These are phyloP conservation scores for Suillus bovinus DNA, from an alignment of 768 basidiomycete genomes.

Conservation along the genomic window DNA sequence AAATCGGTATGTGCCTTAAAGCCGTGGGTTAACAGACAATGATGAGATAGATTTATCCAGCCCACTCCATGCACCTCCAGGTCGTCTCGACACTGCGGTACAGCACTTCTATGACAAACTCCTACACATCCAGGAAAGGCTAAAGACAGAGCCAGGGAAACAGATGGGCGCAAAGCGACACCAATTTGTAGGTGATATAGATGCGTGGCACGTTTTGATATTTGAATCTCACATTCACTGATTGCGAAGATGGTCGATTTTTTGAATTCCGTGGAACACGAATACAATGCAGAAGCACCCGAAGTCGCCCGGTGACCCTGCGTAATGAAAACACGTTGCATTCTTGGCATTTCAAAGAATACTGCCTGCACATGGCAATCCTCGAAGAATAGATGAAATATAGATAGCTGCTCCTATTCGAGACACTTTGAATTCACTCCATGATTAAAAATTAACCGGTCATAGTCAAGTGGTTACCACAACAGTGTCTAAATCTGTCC, in stretches of 20 bases:
- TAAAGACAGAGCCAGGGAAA: constrained; percentile 78
- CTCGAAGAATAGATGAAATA: neutral
- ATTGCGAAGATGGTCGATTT: constrained; percentile 61
- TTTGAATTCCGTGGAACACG: constrained; percentile 56
- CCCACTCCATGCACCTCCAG: constrained; percentile 46
- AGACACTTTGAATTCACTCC: too few species aligned
- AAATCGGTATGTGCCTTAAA: constrained; percentile 42
- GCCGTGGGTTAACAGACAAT: too few species aligned
- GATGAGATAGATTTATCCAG: constrained; percentile 23
- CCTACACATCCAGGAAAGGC: constrained; percentile 64
- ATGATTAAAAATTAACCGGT: too few species aligned
- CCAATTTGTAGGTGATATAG: constrained; percentile 51
- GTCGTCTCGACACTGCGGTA: constrained; percentile 60
- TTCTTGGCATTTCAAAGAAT: neutral
- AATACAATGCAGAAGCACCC: constrained; percentile 35
- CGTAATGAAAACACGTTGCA: neutral
- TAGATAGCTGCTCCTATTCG: neutral
- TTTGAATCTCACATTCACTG: constrained; percentile 13
- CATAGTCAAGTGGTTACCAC: too few species aligned
- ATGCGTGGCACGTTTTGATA: neutral
- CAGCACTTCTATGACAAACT: constrained; percentile 89
- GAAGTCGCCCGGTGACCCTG: neutral
- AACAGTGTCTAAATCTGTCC: too few species aligned
- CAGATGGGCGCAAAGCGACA: constrained; percentile 71
- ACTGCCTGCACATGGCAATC: neutral